Percentiles rank a stretch among this genome's conserved stretches.
phyloP scores from a whole-genome alignment of 805 yeast species.

The Wickerhamiella azyma region DNA sequence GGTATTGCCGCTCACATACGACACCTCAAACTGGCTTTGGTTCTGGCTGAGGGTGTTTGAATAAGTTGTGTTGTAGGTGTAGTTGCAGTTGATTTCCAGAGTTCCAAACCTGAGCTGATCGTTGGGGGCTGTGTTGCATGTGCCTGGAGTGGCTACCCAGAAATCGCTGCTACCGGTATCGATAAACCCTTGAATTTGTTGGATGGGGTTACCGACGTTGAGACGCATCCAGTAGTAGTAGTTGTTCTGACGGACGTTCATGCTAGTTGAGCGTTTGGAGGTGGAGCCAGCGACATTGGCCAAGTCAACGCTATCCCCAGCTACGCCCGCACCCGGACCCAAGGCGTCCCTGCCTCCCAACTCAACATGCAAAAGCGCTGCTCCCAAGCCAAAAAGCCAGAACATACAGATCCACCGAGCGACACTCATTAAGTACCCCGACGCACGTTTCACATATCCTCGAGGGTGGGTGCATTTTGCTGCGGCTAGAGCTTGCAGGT shows the following conservation, averaged over 20 bases:
- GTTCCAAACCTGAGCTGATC: conserved; percentile 2
- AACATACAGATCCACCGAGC: too few relatives aligned
- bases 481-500: background rate
- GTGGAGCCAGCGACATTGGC: too few relatives aligned
- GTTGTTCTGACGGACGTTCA: background rate
- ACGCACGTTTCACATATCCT: background rate
- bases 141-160: conserved; percentile 34
- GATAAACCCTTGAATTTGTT: conserved; percentile 37
- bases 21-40: conserved; percentile 23
- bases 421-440: too few relatives aligned
- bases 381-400: too few relatives aligned
- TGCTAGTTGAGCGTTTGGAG: background rate
- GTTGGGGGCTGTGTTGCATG: conserved; percentile 12
- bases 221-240: conserved; percentile 19
- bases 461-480: background rate
- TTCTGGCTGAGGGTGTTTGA: conserved; percentile 19
- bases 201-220: conserved; percentile 39
- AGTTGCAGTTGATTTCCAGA: conserved; percentile 8
- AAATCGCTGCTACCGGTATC: conserved; percentile 67
- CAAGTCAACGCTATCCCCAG: too few relatives aligned
- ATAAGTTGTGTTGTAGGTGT: conserved; percentile 18
- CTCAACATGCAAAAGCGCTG: too few relatives aligned
- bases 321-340: too few relatives aligned
- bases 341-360: too few relatives aligned
- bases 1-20: conserved; percentile 33